Evolutionary conservation across 192 early-diverging fungal genomes (phyloP), one percentile per base, ranked within the genome.

Genomic region (Coemansia reversa): DNA sequence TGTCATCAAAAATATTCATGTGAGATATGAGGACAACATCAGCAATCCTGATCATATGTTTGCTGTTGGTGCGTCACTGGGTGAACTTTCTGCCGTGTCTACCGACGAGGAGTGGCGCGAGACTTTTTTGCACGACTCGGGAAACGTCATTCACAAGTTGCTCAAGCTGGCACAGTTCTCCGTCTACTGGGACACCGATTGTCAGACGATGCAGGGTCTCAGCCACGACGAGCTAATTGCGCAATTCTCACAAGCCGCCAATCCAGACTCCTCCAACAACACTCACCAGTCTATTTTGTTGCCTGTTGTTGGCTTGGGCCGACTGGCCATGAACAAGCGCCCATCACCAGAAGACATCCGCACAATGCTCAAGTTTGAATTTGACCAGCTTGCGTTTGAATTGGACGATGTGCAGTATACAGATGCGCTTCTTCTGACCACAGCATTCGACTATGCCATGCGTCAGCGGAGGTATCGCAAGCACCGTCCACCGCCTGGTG

Each of bases 1-100:
- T 7, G 88, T 91, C 8, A 95, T 99, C 65, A 88, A 90, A 51
- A 94, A 96, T 72, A 98, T 98, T 42, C 97, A 99, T 67, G 82
- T 99, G 55, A 83, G 96, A 25, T 99, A 96, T 75, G 97, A 97
- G 66, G 97, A 99, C 82, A 78, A 83, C 22, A 64, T 87, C 55
- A 92, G 88, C 55, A 89, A 88, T 67, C 89, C 89, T 16, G 83
- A 83, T 69, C 87, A 89, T 39, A 89, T 89, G 55, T 92, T 99
- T 77, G 90, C 93, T 0, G 86, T 92, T 16, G 97, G 97, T 14
- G 69, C 96, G 25, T 97, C 95, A 0, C 76, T 99, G 11, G 83
- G 84, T 20, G 93, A 97, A 66, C 86, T 99, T 12, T 94, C 94
- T 1, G 96, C 93, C 2, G 87, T 93, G 14, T 95, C 96, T 4